A percentile compares a stretch with the other conserved stretches of the same genome.
Evolutionary conservation across 495 filamentous ascomycete genomes (phyloP).

Genomic region (Chaetomidium leptoderma): DNA sequence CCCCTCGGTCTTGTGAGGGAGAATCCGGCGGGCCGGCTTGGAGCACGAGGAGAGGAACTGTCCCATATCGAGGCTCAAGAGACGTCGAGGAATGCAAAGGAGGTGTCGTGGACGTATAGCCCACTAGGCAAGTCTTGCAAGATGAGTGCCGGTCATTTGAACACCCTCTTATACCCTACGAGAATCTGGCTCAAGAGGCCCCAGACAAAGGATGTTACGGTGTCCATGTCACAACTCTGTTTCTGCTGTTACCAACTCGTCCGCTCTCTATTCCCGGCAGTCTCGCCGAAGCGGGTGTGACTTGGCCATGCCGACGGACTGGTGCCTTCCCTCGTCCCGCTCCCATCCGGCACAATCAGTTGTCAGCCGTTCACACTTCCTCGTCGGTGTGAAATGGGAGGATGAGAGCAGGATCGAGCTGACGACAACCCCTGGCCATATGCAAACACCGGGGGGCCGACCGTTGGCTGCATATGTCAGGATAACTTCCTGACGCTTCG

Average conservation of each 20-base stretch:
- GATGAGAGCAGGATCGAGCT: neutral
- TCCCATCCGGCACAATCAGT: neutral
- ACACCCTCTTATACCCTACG: neutral
- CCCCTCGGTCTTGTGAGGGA: neutral
- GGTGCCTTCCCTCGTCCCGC: neutral
- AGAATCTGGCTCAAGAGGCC: no score
- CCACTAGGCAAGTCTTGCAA: neutral
- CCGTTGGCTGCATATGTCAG: neutral
- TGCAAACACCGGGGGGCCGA: constrained; percentile 1
- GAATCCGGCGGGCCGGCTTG: neutral
- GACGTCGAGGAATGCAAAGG: neutral
- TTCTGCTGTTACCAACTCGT: neutral
- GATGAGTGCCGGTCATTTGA: neutral
- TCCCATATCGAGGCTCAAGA: constrained; percentile 6
- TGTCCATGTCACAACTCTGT: neutral
- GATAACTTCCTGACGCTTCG: neutral
- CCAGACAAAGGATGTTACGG: no score
- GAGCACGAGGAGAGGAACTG: constrained; percentile 3
- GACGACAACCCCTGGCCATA: neutral
- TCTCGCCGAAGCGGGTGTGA: constrained; percentile 1
- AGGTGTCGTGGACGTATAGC: neutral
- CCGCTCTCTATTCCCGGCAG: neutral
- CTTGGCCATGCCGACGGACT: neutral
- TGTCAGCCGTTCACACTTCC: constrained; percentile 7
- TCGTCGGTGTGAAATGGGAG: constrained; percentile 1